Conservation (phyloP, 139 green algal species). For the Auxenochlorella pyrenoidosa region DNA sequence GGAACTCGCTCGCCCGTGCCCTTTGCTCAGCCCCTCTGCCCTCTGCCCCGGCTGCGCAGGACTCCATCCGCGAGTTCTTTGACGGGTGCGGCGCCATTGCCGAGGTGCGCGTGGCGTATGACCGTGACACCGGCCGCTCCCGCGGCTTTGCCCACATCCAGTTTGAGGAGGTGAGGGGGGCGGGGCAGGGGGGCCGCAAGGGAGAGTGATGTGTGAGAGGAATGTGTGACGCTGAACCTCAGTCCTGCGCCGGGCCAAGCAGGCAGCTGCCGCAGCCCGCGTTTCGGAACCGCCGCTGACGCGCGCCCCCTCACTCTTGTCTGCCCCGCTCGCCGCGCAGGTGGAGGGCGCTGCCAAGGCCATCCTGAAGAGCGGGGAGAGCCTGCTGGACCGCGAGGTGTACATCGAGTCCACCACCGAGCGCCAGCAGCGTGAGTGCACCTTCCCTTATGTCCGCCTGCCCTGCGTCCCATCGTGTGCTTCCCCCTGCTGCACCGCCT, state of each 20-base stretch:
- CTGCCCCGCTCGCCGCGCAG: too few relatives aligned
- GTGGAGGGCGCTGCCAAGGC: conserved; percentile 60
- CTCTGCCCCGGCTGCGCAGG: conserved; percentile 8
- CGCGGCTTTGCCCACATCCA: conserved; percentile 79
- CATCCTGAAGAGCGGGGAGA: conserved; percentile 53
- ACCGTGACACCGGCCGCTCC: conserved; percentile 61
- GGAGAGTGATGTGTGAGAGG: too few relatives aligned
- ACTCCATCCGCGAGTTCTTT: conserved; percentile 64
- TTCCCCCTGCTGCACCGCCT: too few relatives aligned
- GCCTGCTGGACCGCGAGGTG: conserved; percentile 68
- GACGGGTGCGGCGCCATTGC: conserved; percentile 58
- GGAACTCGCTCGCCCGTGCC: too few relatives aligned
- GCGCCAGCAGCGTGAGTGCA: conserved; percentile 45
- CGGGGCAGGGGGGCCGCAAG: too few relatives aligned
- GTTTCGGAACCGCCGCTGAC: too few relatives aligned
- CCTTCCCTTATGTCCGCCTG: too few relatives aligned
- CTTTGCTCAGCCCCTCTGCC: neutral
- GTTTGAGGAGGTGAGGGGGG: conserved; percentile 50
- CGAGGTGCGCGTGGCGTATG: conserved; percentile 65
- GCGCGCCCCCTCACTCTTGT: too few relatives aligned
- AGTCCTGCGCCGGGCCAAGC: too few relatives aligned
- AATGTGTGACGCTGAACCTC: too few relatives aligned
- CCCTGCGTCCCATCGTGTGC: too few relatives aligned
- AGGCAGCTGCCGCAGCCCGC: too few relatives aligned
- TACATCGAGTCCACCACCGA: conserved; percentile 68